Evolutionary conservation across 2,329 filamentous ascomycete species (phyloP), one percentile per base, ranked within the genome.

Genomic region (Fusarium subtropicale): DNA sequence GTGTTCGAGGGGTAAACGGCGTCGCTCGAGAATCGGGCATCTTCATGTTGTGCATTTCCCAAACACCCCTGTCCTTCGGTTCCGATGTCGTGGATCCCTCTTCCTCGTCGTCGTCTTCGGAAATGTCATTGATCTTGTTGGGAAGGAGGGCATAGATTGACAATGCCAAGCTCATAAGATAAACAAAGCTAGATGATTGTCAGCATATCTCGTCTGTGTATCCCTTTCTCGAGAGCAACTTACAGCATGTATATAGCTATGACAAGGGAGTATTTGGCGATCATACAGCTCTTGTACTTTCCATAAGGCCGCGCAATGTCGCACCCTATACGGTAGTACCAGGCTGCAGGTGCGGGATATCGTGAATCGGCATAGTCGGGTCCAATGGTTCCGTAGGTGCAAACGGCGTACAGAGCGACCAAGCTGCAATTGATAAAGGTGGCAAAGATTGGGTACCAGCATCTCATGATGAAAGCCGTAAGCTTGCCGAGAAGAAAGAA

Each of bases 301-400:
- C 79, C 80, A 64, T 84, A 84, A 7, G 84, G 81, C 55, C 81
- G 82, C 3, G 90, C 89, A 38, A 90, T 83, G 55, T 79, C 82
- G 80, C 92, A 95, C 65, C 87, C 88, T 77, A 91, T 88, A 56
- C 86, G 86, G 71, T 94, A 87, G 77, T 94, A 94, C 92, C 92
- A 95, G 9, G 91, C 86, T 28, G 88, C 84, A 28, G 84, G 83
- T 73, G 89, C 89, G 7, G 86, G 86, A 73, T 89, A 86, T 44
- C 83, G 78, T 8, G 87, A 80, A 78, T 95, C 92, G 69, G 87
- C 87, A 75, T 90, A 87, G 79, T 95, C 92, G 31, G 91, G 90
- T 13, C 90, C 89, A 56, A 91, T 88, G 78, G 94, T 92, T 50
- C 90, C 89, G 77, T 90, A 89, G 62, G 91, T 80, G 78, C 88